Evolutionary conservation across 148 eudicot genomes (phyloP).

Genomic region (Persicaria tinctoria): DNA sequence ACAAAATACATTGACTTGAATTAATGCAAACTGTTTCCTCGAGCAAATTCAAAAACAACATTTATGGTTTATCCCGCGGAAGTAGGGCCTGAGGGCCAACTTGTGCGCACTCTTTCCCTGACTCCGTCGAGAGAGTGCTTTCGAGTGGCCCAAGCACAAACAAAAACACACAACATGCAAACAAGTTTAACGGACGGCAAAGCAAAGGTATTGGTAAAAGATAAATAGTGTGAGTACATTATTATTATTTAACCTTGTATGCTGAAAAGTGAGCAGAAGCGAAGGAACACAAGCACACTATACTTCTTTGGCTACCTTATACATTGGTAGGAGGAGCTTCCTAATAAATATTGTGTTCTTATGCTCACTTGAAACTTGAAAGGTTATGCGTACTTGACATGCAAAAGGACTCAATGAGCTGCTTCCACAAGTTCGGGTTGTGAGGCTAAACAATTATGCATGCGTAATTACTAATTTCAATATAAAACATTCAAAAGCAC

Average conservation of each 20-base stretch:
- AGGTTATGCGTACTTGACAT: background rate
- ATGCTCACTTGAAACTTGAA: background rate
- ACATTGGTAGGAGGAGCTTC: background rate
- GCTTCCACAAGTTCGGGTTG: background rate
- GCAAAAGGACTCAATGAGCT: background rate
- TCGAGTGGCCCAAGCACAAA: too few species aligned
- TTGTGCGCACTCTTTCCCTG: too few species aligned
- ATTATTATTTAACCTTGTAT: background rate
- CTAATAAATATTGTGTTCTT: background rate
- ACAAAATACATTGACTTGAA: constrained; percentile 1
- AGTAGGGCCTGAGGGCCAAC: too few species aligned
- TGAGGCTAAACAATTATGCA: background rate
- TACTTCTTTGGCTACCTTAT: background rate
- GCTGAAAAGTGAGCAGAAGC: background rate
- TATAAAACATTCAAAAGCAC: background rate
- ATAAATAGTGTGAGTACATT: background rate
- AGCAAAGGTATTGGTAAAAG: too few species aligned
- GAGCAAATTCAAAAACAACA: background rate
- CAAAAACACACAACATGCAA: too few species aligned
- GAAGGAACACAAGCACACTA: background rate
- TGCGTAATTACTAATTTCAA: background rate
- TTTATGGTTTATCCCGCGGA: too few species aligned
- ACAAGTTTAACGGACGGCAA: too few species aligned
- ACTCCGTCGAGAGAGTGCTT: too few species aligned
- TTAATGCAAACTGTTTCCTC: constrained; percentile 2